Evolutionary conservation across 768 basidiomycete species (phyloP), one percentile per base, ranked within the genome.

Genomic region (Lactarius trivialis): DNA sequence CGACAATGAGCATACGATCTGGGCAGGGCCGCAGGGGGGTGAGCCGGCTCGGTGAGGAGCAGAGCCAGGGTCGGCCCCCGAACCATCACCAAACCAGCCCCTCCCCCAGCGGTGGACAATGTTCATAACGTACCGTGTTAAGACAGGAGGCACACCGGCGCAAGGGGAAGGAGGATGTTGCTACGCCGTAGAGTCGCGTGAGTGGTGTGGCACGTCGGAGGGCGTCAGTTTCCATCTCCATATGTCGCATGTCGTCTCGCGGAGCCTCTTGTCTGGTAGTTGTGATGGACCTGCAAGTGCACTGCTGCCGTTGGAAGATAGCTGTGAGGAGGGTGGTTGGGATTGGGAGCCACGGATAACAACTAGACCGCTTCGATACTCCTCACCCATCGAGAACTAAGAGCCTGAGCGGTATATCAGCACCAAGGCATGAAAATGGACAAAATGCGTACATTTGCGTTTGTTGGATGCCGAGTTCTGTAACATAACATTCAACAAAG

Each of bases 191-290:
- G 34, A 76, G 60, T 89, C 87, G 19, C 63, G 30, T 66, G 66
- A 65, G 69, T 55, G 66, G 69, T 57, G 17, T 54, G 28, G 63
- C 19, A 60, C 82, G 80, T 24, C 86, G 81, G 49, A 90, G 76
- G 59, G 77, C 72, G 66, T 87, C 85, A 0, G 83, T 79, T 72
- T 91, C 88, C 36, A 84, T 81, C 56, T 88, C 81, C 86, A 89
- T 89, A 37, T 78, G 82, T 17, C 83, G 81, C n/a, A 88, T 78
- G 61, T 86, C 87, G 60, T 26, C 15, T 81, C 76, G 61, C 78
- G 81, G 64, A 83, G 79, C 67, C 82, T 87, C 79, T 88, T 87
- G 36, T 77, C 72, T 0, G 84, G 80, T 0, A 76, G 85, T 59
- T 78, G 77, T 0, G 77, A 76, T 7, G 77, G 74, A 5, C 72